phyloP scores from a whole-genome alignment of 2,329 filamentous ascomycete genomes.

The Clarireedia paspali region DNA sequence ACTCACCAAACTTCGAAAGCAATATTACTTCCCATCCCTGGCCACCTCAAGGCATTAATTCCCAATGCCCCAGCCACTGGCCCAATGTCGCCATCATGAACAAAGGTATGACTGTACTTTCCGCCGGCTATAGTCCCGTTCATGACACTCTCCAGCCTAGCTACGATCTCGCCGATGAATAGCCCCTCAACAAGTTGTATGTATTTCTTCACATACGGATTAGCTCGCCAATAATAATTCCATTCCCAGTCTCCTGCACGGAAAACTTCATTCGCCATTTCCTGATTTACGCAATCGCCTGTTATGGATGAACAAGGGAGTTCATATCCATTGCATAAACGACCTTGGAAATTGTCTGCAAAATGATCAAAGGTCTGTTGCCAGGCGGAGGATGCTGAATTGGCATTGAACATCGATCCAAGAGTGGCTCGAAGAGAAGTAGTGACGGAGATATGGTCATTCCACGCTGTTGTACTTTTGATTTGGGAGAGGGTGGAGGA shows the following conservation, averaged over 20 bases:
- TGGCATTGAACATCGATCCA: slow-evolving; percentile 29
- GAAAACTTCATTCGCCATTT: slow-evolving; percentile 32
- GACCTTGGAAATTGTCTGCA: slow-evolving; percentile 34
- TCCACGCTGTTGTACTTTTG: slow-evolving; percentile 29
- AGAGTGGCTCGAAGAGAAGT: slow-evolving; percentile 25
- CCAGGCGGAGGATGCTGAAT: slow-evolving; percentile 24
- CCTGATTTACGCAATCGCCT: slow-evolving; percentile 27
- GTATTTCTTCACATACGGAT: slow-evolving; percentile 29
- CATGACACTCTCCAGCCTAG: slow-evolving; percentile 26
- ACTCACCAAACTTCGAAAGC: slow-evolving; percentile 33
- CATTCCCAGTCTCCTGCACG: slow-evolving; percentile 35
- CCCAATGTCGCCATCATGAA: slow-evolving; percentile 34
- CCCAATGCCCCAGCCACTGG: slow-evolving; percentile 26
- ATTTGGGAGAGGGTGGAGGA: slow-evolving; percentile 21
- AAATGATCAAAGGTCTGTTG: slow-evolving; percentile 33
- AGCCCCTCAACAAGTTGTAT: slow-evolving; percentile 32
- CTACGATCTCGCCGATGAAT: slow-evolving; percentile 32
- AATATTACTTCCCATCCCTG: slow-evolving; percentile 33
- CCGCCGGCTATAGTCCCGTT: slow-evolving; percentile 17
- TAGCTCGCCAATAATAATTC: slow-evolving; percentile 34
- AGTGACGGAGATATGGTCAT: slow-evolving; percentile 30
- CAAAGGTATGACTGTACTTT: slow-evolving; percentile 26
- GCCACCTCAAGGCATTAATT: slow-evolving; percentile 32
- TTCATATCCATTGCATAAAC: slow-evolving; percentile 33
- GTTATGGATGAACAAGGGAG: slow-evolving; percentile 30